Conservation (phyloP, 257 asterid species). For the Vinca minor region DNA sequence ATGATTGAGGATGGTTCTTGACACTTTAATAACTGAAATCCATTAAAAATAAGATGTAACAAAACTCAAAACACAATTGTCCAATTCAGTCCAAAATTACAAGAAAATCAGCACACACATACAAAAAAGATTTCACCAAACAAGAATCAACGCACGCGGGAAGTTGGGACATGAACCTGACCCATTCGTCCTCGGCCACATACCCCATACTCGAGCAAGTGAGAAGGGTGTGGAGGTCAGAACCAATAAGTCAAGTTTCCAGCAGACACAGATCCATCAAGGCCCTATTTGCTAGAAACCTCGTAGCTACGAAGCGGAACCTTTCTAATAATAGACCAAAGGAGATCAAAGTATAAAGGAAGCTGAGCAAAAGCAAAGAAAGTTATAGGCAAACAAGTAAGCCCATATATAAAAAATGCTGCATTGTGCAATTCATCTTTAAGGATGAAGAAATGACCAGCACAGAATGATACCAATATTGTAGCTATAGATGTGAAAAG, state of each 20-base stretch:
- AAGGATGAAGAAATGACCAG: conserved; percentile 41
- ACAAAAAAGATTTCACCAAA: too few species aligned
- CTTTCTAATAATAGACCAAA: conserved; percentile 27
- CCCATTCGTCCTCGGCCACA: too few species aligned
- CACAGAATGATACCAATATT: conserved; percentile 38
- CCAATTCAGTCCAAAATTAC: too few species aligned
- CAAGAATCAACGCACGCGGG: too few species aligned
- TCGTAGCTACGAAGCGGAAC: conserved; percentile 41
- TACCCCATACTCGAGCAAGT: background rate
- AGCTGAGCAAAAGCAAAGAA: conserved; percentile 38
- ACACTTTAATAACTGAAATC: too few species aligned
- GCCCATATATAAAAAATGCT: conserved; percentile 35
- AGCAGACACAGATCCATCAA: background rate
- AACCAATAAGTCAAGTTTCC: background rate
- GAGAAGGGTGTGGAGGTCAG: background rate
- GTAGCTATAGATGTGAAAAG: conserved; percentile 51
- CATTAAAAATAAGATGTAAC: too few species aligned
- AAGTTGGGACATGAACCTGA: too few species aligned
- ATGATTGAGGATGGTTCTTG: too few species aligned
- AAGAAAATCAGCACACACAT: too few species aligned
- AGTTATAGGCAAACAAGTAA: conserved; percentile 35
- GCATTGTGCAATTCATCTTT: conserved; percentile 21
- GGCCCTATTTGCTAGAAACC: conserved; percentile 10
- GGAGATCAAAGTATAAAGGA: conserved; percentile 51
- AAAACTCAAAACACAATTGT: too few species aligned